Base-by-base conservation (phyloP, 1,284 basidiomycete genomes). In the Puccinia coronata region DNA sequence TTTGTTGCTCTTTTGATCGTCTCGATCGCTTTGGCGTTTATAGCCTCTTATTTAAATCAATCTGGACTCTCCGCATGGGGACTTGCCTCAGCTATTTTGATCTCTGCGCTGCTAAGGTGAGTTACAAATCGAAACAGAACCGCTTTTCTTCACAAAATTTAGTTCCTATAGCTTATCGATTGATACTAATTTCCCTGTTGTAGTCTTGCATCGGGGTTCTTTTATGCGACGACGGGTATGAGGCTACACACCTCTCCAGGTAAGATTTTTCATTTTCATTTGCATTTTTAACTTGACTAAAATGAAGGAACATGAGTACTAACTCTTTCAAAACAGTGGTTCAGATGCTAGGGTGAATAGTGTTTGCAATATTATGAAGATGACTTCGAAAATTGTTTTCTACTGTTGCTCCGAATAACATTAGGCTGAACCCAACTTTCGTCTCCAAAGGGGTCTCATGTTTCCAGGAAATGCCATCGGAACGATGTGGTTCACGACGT, bases 161-260 rank as follows among this genome's bases (percentile, higher is more conserved):
- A 53, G 51, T 6, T 23, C 18, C 16, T 53, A 23, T 23, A 41
- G 28, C 36, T 75, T 34, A 23, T 28, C 12, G 36, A 51, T 53
- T 12, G 36, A 1, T 72, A 0, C 8, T 53, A 23, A 20, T 5
- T 75, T 12, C 49, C n/a, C 36, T 14, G 51, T 31, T 34, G 34
- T 61, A 80, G 79, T 74, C 70, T 74, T 47, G 79, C 79, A 55
- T 72, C 79, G 1, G 79, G 79, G n/a, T 80, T 80, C 34, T 80
- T 80, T 39, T 80, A 80, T 63, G 70, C 70, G 2, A 73, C 70
- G 14, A 67, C 79, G 12, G 79, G 79, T 4, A 57, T 72, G 1
- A 70, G 70, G 25, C n/a, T 80, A 28, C 79, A 80, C 25, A 74
- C 70, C 3, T 72, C 78, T 49, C 78, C 78, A 43, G 65, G 77